A percentile compares a stretch with the other conserved stretches of the same genome.
These are phyloP conservation scores for Gardenia jasminoides DNA, from an alignment of 257 asterid species.

Conservation along the genomic window DNA sequence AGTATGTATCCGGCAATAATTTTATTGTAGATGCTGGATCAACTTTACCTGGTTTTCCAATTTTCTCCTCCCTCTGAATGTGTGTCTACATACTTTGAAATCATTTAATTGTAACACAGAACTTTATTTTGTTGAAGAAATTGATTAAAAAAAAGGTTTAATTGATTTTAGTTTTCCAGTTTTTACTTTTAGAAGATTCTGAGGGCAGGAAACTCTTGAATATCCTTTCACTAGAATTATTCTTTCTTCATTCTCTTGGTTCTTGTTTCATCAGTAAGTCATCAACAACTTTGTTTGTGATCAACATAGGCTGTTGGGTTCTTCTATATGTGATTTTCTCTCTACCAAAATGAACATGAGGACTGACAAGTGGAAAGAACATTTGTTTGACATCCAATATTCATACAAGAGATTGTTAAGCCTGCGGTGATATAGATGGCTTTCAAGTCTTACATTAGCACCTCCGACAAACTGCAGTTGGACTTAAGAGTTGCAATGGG, in stretches of 20 bases:
- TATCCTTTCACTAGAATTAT: neutral
- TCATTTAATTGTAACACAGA: neutral
- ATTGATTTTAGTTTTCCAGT: neutral
- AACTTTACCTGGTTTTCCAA: slow-evolving; percentile 58
- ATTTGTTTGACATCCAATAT: neutral
- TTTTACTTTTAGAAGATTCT: neutral
- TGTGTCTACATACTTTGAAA: neutral
- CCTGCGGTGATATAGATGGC: neutral
- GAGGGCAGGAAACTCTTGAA: neutral
- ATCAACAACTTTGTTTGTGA: neutral
- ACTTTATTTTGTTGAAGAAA: neutral
- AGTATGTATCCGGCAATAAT: slow-evolving; percentile 56
- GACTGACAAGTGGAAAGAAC: neutral
- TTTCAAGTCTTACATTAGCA: neutral
- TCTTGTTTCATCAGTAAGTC: neutral
- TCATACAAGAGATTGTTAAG: too few relatives aligned
- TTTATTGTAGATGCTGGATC: slow-evolving; percentile 62
- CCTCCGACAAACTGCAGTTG: neutral
- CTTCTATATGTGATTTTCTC: neutral
- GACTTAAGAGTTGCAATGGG: neutral
- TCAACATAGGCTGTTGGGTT: neutral
- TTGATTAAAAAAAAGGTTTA: neutral
- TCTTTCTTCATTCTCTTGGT: neutral
- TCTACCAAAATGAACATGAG: neutral
- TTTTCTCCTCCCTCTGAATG: slow-evolving; percentile 62